Evolutionary conservation across 495 filamentous ascomycete genomes (phyloP).

Genomic region (Penicillium canescens): DNA sequence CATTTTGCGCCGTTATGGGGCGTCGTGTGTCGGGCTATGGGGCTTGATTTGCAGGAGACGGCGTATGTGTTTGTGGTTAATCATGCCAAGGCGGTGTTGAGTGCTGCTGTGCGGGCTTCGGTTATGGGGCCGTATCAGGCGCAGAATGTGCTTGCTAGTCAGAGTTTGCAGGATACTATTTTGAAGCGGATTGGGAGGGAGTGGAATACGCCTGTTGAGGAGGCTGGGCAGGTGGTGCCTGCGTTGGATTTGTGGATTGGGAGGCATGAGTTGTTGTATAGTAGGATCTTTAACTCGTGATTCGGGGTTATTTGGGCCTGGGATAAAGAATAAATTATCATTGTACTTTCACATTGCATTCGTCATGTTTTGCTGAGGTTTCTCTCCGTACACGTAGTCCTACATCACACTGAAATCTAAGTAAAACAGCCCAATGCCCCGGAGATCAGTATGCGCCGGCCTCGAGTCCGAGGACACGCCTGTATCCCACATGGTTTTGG

Average conservation of each 20-base stretch:
- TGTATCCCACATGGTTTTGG: constrained; percentile 1
- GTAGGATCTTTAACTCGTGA: constrained; percentile 89
- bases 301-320: background rate
- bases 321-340: background rate
- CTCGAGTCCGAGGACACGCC: constrained; percentile 15
- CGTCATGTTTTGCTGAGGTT: constrained; percentile 13
- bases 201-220: constrained; percentile 59
- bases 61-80: constrained; percentile 85
- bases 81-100: constrained; percentile 85
- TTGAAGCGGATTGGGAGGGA: constrained; percentile 60
- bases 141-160: constrained; percentile 75
- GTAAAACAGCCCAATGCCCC: constrained; percentile 10
- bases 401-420: constrained; percentile 34
- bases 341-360: constrained; percentile 18
- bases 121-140: constrained; percentile 93
- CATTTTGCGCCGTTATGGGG: constrained; percentile 86
- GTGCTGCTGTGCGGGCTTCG: constrained; percentile 83
- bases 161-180: constrained; percentile 61
- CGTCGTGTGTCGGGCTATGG: constrained; percentile 62
- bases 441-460: constrained; percentile 16
- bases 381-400: constrained; percentile 28
- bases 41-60: constrained; percentile 61
- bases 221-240: constrained; percentile 85
- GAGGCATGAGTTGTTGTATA: constrained; percentile 92
- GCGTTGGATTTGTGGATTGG: constrained; percentile 93